Evolutionary conservation across 164 flowering plant species (phyloP), one percentile per base, ranked within the genome.

Genomic region (Aristolochia fimbriata): DNA sequence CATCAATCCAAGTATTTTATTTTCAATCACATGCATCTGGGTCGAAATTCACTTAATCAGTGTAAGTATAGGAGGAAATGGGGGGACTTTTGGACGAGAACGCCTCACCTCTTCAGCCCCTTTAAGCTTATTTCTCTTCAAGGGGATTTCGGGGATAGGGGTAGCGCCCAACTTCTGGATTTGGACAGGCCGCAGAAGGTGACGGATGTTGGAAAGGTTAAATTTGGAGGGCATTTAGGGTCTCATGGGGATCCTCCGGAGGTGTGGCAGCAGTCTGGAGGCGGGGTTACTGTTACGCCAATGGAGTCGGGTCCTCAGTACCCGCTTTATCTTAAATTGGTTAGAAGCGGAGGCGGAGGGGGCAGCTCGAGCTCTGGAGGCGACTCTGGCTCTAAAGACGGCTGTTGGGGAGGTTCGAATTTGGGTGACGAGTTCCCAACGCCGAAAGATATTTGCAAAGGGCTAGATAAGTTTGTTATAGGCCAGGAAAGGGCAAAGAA

Each of bases 401-500:
- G 73, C 46, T 69, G 65, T 47, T 89, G 89, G 93, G 97, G 97
- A 52, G 96, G 97, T 4, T 81, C 96, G 2, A 83, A 77, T 79
- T 60, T 86, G 80, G 94, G 98, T 1, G 31, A 55, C 19, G 66
- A 69, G 62, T 86, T 92, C 48, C 98, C 98, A 1, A 85, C 98
- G 0, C 98, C 97, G 1, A 92, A 89, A 66, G 96, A 92, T 75
- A 87, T 92, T 15, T 81, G 91, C 68, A 84, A 74, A 74, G 94
- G 91, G 56, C 83, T 92, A 55, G 94, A 92, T 62, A 86, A 86
- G 80, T 89, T 84, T 78, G 98, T 92, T 1, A 82, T 92, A 72
- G 98, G 98, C 12, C 98, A 92, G 69, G 86, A 84, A 65, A 78
- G 78, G 46, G 97, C 98, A 13, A 92, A 92, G 71, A 92, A 92